Conservation (phyloP, 345 rosid species). For the Erodium maritimum region DNA sequence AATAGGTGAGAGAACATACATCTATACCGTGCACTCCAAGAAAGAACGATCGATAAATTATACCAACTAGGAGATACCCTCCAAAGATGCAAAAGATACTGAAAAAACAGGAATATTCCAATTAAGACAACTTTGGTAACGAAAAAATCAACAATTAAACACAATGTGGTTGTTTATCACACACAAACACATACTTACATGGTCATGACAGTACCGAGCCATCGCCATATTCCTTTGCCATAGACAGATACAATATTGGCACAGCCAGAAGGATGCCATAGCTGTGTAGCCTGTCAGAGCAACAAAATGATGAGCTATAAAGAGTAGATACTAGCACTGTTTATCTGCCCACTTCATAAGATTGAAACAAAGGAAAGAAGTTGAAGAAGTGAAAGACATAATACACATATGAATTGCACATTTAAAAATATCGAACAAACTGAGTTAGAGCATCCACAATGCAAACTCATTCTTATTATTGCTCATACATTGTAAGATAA, state of each 20-base stretch:
- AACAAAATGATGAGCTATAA: conserved; percentile 5
- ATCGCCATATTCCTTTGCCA: conserved; percentile 72
- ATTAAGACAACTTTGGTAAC: conserved; percentile 9
- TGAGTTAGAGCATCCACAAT: no score
- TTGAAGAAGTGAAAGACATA: no score
- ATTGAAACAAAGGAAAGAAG: no score
- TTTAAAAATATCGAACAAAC: no score
- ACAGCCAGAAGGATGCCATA: conserved; percentile 90
- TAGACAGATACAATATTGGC: conserved; percentile 39
- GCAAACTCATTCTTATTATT: no score
- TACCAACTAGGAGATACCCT: conserved; percentile 63
- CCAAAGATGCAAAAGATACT: conserved; percentile 67
- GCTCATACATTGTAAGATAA: not conserved
- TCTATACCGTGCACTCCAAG: conserved; percentile 60
- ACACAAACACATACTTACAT: conserved; percentile 26
- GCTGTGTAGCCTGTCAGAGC: conserved; percentile 42
- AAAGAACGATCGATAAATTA: conserved; percentile 56
- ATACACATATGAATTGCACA: not conserved
- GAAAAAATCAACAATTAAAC: not conserved
- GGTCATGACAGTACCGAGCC: conserved; percentile 53
- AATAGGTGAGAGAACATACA: conserved; percentile 30
- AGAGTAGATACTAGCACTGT: not conserved
- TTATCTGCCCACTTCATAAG: no score
- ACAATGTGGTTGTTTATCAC: not conserved
- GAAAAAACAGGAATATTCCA: conserved; percentile 16